phyloP scores from a whole-genome alignment of 2,329 filamentous ascomycete genomes.

The Aspergillus clavatus region DNA sequence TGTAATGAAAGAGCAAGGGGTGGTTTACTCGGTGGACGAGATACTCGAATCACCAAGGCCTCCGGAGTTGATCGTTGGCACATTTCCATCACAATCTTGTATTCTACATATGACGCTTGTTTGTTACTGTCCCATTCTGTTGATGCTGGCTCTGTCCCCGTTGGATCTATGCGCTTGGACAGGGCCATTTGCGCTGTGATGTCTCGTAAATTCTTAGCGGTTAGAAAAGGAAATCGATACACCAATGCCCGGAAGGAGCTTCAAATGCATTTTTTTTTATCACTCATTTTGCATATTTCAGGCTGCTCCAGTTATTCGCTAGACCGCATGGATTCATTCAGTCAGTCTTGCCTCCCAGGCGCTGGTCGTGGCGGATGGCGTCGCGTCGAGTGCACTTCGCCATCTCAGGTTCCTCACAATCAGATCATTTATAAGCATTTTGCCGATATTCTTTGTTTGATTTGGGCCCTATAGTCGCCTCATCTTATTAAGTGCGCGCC shows the following conservation, averaged over 20 bases:
- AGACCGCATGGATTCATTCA: too few species aligned
- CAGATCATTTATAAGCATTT: too few species aligned
- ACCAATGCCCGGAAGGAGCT: slow-evolving; percentile 12
- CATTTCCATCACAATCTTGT: slow-evolving; percentile 23
- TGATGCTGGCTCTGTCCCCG: slow-evolving; percentile 10
- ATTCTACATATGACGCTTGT: slow-evolving; percentile 20
- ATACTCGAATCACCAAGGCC: slow-evolving; percentile 7
- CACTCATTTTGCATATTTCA: too few species aligned
- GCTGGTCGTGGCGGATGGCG: too few species aligned
- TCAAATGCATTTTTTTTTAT: neutral
- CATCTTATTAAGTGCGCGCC: neutral
- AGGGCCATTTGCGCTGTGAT: slow-evolving; percentile 13
- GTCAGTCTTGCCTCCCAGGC: too few species aligned
- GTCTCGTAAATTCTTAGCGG: slow-evolving; percentile 21
- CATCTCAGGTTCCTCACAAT: too few species aligned
- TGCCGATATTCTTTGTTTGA: too few species aligned
- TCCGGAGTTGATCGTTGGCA: slow-evolving; percentile 22
- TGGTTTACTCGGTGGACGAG: slow-evolving; percentile 9
- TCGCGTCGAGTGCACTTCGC: too few species aligned
- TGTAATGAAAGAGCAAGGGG: slow-evolving; percentile 18
- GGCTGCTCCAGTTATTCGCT: too few species aligned
- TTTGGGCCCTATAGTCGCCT: too few species aligned
- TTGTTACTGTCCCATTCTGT: slow-evolving; percentile 2
- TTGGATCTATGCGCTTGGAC: slow-evolving; percentile 16
- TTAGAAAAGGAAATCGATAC: slow-evolving; percentile 24